Evolutionary conservation across 2,329 filamentous ascomycete species (phyloP).

Genomic region (Ascochyta rabiei): DNA sequence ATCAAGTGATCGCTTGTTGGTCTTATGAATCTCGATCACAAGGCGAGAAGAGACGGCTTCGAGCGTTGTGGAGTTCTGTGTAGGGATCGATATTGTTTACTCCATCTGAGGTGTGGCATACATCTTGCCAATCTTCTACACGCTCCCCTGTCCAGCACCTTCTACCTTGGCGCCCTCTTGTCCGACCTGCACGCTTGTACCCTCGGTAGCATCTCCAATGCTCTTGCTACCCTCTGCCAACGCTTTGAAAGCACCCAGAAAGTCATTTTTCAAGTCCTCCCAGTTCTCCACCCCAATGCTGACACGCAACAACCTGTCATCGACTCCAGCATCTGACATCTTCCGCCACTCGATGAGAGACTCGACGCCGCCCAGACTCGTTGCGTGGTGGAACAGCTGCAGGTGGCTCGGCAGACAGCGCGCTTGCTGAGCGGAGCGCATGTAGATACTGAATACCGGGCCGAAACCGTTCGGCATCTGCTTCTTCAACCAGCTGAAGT

Average conservation of each 20-base stretch:
- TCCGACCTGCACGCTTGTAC: conserved; percentile 29
- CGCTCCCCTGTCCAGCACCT: conserved; percentile 24
- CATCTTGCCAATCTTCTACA: conserved; percentile 6
- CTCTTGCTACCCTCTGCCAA: conserved; percentile 16
- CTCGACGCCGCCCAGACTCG: conserved; percentile 91
- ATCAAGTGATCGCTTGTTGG: no score
- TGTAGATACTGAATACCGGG: conserved; percentile 80
- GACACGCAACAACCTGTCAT: conserved; percentile 74
- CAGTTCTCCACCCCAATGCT: conserved; percentile 87
- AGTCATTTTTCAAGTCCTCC: conserved; percentile 81
- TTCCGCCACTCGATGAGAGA: conserved; percentile 95
- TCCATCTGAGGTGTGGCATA: no score
- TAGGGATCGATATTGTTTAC: no score
- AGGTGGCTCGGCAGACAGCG: conserved; percentile 77
- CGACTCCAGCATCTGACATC: conserved; percentile 79
- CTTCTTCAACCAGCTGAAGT: conserved; percentile 70
- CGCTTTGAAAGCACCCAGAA: conserved; percentile 51
- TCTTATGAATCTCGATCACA: no score
- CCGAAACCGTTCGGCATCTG: conserved; percentile 95
- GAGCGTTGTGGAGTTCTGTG: neutral
- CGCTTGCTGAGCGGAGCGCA: conserved; percentile 67
- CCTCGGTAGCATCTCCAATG: neutral
- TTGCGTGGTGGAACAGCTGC: conserved; percentile 89
- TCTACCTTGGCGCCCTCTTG: conserved; percentile 27
- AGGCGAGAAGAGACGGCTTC: no score